Evolutionary conservation across 2,329 filamentous ascomycete species (phyloP).

Genomic region (Colletotrichum sp.): DNA sequence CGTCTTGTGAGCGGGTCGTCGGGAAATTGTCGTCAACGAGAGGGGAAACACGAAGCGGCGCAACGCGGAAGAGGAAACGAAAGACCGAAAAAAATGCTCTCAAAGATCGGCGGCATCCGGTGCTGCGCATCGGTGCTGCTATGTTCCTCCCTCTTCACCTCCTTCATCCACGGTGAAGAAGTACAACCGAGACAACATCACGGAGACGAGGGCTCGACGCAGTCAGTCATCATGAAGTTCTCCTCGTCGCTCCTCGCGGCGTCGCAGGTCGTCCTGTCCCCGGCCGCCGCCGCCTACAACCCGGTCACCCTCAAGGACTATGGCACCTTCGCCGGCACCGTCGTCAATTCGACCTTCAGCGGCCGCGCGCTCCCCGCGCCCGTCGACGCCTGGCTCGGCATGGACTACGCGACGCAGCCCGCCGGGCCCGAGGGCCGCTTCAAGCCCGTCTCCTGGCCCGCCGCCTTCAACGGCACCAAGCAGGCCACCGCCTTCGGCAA

Average conservation of each 20-base stretch:
- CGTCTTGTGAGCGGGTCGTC: not conserved
- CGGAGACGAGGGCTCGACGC: not conserved
- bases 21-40: not conserved
- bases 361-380: constrained; percentile 33
- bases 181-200: not conserved
- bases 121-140: not conserved
- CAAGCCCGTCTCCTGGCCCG: constrained; percentile 41
- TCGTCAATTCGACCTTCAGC: constrained; percentile 36
- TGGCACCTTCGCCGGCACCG: constrained; percentile 42
- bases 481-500: constrained; percentile 44
- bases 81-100: not conserved
- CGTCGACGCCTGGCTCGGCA: constrained; percentile 53
- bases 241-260: constrained; percentile 7
- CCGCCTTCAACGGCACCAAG: constrained; percentile 42
- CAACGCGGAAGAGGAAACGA: not conserved
- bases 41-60: not conserved
- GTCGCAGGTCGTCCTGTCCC: constrained; percentile 1
- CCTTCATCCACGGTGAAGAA: not conserved
- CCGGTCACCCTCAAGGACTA: constrained; percentile 38
- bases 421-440: constrained; percentile 44
- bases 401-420: constrained; percentile 49
- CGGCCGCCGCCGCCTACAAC: constrained; percentile 6
- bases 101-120: not conserved
- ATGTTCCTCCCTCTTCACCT: not conserved
- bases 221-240: not conserved